Conservation (phyloP, 2,329 filamentous ascomycete genomes). For the Aureobasidium zeae region DNA sequence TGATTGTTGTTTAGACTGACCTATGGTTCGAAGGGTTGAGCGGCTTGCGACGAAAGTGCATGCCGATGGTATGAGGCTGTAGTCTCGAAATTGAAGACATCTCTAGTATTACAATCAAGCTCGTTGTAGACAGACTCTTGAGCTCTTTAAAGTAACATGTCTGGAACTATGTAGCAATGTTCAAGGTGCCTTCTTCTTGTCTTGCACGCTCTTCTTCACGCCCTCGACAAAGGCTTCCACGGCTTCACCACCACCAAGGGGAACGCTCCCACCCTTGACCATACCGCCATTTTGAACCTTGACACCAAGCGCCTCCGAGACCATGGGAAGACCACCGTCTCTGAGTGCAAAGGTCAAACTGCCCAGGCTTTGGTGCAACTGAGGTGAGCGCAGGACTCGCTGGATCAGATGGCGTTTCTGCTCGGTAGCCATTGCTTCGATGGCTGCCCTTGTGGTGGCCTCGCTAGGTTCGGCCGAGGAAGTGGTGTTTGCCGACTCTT, state of each 20-base stretch:
- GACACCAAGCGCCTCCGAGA: constrained; percentile 76
- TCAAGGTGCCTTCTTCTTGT: constrained; percentile 33
- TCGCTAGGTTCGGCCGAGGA: constrained; percentile 53
- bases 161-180: no score
- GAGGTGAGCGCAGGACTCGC: constrained; percentile 77
- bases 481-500: constrained; percentile 46
- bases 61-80: no score
- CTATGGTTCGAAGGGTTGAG: no score
- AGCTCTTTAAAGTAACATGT: no score
- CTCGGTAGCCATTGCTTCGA: constrained; percentile 59
- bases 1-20: no score
- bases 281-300: constrained; percentile 78
- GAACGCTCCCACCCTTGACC: constrained; percentile 67
- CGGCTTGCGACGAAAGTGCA: no score
- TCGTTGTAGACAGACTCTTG: no score
- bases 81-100: no score
- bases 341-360: constrained; percentile 80
- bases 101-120: no score
- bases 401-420: constrained; percentile 76
- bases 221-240: constrained; percentile 87
- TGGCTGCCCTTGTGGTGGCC: constrained; percentile 61
- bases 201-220: constrained; percentile 68
- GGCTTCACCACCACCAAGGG: constrained; percentile 77
- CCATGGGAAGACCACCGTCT: constrained; percentile 81
- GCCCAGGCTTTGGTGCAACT: constrained; percentile 77